These are phyloP conservation scores for Epicoccum nigrum DNA, from an alignment of 2,329 filamentous ascomycete species.

Conservation along the genomic window DNA sequence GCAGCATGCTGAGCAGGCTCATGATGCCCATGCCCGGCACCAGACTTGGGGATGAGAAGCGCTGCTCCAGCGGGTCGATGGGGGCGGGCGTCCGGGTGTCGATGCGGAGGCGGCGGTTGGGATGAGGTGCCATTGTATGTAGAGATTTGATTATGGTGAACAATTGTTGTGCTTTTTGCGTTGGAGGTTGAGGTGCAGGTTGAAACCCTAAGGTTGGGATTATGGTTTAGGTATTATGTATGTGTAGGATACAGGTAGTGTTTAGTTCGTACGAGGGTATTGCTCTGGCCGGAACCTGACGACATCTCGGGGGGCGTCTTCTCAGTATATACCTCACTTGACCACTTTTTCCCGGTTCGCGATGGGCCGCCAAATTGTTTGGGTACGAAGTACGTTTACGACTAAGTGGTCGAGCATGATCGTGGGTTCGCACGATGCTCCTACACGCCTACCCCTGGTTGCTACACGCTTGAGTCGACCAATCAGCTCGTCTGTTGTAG, in stretches of 20 bases:
- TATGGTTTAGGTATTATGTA: conserved; percentile 8
- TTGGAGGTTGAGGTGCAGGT: neutral
- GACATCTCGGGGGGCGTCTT: neutral
- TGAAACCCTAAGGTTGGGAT: neutral
- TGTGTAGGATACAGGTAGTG: neutral
- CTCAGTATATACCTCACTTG: conserved; percentile 18
- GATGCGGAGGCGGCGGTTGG: conserved; percentile 13
- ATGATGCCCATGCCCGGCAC: conserved; percentile 19
- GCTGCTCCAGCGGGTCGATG: conserved; percentile 15
- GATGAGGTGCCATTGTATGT: conserved; percentile 3
- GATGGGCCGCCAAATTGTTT: conserved; percentile 10
- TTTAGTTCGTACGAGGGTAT: neutral
- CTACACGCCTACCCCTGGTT: conserved; percentile 8
- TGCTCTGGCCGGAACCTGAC: conserved; percentile 1
- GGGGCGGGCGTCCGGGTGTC: conserved; percentile 1
- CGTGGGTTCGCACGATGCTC: conserved; percentile 18
- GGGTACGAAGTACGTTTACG: conserved; percentile 7
- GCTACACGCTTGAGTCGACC: neutral
- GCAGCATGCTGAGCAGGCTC: conserved; percentile 16
- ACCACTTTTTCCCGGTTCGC: conserved; percentile 4
- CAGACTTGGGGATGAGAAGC: conserved; percentile 15
- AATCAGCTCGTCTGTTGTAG: conserved; percentile 8
- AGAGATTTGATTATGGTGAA: neutral
- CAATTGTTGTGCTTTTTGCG: no score
- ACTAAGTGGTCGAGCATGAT: conserved; percentile 8